Conservation (phyloP, 352 stramenopile genomes). For the Pythium aristosporum region DNA sequence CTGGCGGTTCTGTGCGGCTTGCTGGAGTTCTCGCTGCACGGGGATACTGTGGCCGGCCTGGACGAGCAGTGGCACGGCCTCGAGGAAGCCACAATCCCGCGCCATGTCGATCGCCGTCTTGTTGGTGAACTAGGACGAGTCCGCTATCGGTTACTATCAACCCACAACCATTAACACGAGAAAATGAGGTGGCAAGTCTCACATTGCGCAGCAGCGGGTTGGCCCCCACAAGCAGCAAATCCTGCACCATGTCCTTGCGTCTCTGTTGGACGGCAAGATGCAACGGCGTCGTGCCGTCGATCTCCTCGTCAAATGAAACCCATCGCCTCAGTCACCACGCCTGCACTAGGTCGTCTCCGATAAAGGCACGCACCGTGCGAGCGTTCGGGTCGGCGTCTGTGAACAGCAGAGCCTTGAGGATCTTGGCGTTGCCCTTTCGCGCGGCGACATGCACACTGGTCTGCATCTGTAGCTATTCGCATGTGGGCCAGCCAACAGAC, state of each 20-base stretch:
- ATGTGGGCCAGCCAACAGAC: background rate
- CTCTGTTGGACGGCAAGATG: constrained; percentile 51
- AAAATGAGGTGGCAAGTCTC: background rate
- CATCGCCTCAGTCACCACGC: background rate
- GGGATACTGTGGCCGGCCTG: constrained; percentile 36
- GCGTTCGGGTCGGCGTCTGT: constrained; percentile 42
- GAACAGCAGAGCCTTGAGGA: constrained; percentile 58
- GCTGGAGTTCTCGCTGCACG: constrained; percentile 29
- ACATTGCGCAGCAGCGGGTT: constrained; percentile 64
- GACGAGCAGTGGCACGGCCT: constrained; percentile 34
- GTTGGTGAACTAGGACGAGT: constrained; percentile 35
- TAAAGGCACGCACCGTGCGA: constrained; percentile 32
- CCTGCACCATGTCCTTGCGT: constrained; percentile 55
- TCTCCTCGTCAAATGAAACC: constrained; percentile 23
- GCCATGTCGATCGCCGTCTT: constrained; percentile 53
- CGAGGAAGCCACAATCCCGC: constrained; percentile 16
- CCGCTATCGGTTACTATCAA: background rate
- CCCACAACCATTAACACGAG: background rate
- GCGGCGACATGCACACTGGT: constrained; percentile 64
- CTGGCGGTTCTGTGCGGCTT: background rate
- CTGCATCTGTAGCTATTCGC: constrained; percentile 51
- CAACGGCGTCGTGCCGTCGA: constrained; percentile 60
- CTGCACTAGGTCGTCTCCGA: background rate
- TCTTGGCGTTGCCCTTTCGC: constrained; percentile 47
- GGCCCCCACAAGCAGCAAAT: constrained; percentile 53